A percentile compares a stretch with the other conserved stretches of the same genome.
These are phyloP conservation scores for Talinum fruticosum DNA, from an alignment of 148 eudicot species.

Conservation along the genomic window DNA sequence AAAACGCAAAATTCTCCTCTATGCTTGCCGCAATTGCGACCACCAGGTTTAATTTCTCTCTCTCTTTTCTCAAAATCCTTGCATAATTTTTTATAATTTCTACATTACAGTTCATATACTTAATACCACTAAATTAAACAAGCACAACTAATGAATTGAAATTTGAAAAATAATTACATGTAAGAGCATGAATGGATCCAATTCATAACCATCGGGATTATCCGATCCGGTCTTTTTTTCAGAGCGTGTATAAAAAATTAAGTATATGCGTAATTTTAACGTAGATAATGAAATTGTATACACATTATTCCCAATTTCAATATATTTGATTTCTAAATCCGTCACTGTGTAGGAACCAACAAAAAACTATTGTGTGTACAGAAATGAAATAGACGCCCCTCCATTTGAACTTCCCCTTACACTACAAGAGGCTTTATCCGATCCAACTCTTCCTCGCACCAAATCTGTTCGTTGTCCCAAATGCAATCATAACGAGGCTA, in stretches of 20 bases:
- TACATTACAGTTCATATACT: too few species aligned
- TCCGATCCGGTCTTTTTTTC: too few species aligned
- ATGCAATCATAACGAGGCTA: conserved; percentile 89
- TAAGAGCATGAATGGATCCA: too few species aligned
- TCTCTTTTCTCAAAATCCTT: not conserved
- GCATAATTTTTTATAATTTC: not conserved
- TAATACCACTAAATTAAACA: not conserved
- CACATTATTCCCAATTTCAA: too few species aligned
- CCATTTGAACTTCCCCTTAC: conserved; percentile 84
- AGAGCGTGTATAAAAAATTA: too few species aligned
- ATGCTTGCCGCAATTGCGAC: conserved; percentile 92
- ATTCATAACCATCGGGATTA: too few species aligned
- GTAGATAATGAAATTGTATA: too few species aligned
- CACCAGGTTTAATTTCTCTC: conserved; percentile 53
- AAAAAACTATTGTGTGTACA: conserved; percentile 87
- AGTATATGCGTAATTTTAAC: too few species aligned
- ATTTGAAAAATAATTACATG: too few species aligned
- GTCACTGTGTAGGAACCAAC: conserved; percentile 81
- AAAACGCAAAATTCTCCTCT: conserved; percentile 77
- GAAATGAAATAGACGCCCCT: conserved; percentile 67
- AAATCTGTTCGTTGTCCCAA: conserved; percentile 78
- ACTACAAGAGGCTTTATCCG: conserved; percentile 91
- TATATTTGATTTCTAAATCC: too few species aligned
- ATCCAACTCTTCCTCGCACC: conserved; percentile 96
- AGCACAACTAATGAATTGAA: too few species aligned